phyloP scores from a whole-genome alignment of 345 rosid species.

The Turnera subulata region DNA sequence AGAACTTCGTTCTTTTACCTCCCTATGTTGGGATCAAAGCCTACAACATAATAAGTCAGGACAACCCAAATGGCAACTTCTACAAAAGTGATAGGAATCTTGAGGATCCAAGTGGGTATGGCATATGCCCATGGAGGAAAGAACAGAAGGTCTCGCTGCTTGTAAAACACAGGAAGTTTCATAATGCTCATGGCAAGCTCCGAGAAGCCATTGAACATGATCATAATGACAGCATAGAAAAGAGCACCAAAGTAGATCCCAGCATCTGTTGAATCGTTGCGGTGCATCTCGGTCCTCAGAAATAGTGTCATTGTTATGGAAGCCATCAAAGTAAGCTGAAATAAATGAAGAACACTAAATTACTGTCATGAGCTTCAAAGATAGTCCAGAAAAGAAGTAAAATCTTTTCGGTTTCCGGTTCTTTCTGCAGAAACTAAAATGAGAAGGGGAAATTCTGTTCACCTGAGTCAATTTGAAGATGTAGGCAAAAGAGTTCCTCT shows the following conservation, averaged over 20 bases:
- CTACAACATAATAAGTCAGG: conserved; percentile 12
- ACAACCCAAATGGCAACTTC: conserved; percentile 7
- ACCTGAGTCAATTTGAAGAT: conserved; percentile 54
- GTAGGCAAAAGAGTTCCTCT: conserved; percentile 45
- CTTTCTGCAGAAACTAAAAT: too few species aligned
- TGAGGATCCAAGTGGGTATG: conserved; percentile 14
- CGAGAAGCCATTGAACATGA: conserved; percentile 67
- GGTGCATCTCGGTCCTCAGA: conserved; percentile 59
- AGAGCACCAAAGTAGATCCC: conserved; percentile 57
- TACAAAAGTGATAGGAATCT: conserved; percentile 6
- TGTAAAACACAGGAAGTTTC: conserved; percentile 74
- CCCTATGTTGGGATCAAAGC: conserved; percentile 2
- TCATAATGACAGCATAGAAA: conserved; percentile 42
- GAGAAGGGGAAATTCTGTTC: neutral
- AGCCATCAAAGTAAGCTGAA: conserved; percentile 53
- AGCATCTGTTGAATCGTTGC: conserved; percentile 47
- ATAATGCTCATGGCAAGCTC: conserved; percentile 64
- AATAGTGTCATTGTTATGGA: conserved; percentile 56
- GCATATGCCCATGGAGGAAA: conserved; percentile 14
- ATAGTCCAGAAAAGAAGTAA: too few species aligned
- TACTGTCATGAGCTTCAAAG: neutral
- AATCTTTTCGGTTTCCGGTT: too few species aligned
- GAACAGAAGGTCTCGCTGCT: conserved; percentile 62
- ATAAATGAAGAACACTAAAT: neutral
- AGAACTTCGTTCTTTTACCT: neutral